Evolutionary conservation across 495 filamentous ascomycete genomes (phyloP), one percentile per base, ranked within the genome.

Genomic region (Lophium mytilinum): DNA sequence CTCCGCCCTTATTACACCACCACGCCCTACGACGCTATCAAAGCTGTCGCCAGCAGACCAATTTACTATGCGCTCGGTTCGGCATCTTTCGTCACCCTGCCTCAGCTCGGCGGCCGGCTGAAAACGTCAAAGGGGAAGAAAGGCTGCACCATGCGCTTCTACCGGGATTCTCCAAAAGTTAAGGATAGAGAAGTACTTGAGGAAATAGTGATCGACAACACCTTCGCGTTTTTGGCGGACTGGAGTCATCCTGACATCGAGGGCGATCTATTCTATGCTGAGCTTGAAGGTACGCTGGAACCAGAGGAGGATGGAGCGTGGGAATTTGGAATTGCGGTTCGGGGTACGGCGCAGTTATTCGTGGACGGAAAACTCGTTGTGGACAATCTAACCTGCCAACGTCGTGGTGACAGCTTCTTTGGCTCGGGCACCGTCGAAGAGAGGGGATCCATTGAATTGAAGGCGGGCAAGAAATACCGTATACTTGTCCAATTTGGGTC

Each of bases 1-100:
- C 71, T 92, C 39, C 81, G 82, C 57, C 82, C 87, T 7, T 90
- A 92, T 66, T 90, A 92, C 66, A 83, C 80, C 21, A 74, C 87
- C 19, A 82, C 81, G 1, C 84, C 85, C 0, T 86, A 78, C 54
- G 82, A 85, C 12, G 84, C 81, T 19, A 78, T 88, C 19, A 71
- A 70, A 30, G 73, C 69, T 15, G 78, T 68, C 71, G 76, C 71
- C 34, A 63, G 37, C 66, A 71, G 68, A 7, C 61, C 61, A 59
- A 79, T 76, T 1, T 60, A 65, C 19, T 77, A 73, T 55, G 71
- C 76, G 5, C 71, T 72, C 56, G 83, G 83, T 21, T 76, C 75
- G 42, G 80, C 84, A 65, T 79, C 79, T 0, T 80, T 84, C 67
- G 83, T 81, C 61, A 72, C 83, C 47, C 72, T 85, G 5, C 82